Percentiles rank a stretch among this genome's conserved stretches.
These are phyloP conservation scores for Russula sp. DNA, from an alignment of 768 basidiomycete genomes.

Conservation along the genomic window DNA sequence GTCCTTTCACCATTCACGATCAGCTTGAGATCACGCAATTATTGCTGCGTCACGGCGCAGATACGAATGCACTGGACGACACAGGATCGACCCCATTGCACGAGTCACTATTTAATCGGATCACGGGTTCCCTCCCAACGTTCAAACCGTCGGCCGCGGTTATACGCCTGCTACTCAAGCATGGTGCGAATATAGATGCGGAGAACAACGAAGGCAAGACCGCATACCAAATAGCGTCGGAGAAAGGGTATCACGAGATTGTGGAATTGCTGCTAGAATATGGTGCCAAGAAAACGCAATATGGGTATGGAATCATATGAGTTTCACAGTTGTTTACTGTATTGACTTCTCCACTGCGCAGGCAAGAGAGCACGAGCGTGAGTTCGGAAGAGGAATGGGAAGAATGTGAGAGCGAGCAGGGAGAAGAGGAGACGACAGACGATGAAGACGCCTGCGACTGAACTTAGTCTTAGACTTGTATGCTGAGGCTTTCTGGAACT, in stretches of 20 bases:
- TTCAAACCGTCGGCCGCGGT: not conserved
- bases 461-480: too few species aligned
- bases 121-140: too few species aligned
- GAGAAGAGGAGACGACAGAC: too few species aligned
- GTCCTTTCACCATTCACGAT: rapidly evolving
- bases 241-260: not conserved
- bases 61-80: not conserved
- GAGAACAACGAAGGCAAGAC: not conserved
- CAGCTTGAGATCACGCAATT: not conserved
- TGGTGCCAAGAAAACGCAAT: not conserved
- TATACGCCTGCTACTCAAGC: not conserved
- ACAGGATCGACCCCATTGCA: not conserved
- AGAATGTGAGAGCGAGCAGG: too few species aligned
- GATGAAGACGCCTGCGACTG: too few species aligned
- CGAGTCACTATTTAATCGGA: not conserved
- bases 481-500: too few species aligned
- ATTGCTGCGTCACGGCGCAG: not conserved
- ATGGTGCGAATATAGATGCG: not conserved
- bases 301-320: too few species aligned
- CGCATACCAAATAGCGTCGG: not conserved
- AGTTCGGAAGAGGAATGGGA: too few species aligned
- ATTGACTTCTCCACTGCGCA: too few species aligned
- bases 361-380: too few species aligned
- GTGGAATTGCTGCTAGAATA: not conserved
- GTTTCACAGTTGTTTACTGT: too few species aligned